phyloP scores from a whole-genome alignment of 257 asterid species.

The Agastache rugosa region DNA sequence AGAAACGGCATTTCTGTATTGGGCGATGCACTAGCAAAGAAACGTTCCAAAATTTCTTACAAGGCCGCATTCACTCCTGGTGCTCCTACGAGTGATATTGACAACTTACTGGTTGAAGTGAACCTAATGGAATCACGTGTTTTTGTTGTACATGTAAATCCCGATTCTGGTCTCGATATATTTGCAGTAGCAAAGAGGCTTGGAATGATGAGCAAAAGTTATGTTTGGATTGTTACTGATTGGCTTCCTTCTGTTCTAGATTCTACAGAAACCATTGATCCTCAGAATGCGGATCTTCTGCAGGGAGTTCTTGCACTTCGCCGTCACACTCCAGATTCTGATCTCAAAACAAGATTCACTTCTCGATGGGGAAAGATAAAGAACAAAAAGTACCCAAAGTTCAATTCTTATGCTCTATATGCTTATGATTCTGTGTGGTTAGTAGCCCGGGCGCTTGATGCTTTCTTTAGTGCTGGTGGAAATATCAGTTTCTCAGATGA shows the following conservation, averaged over 20 bases:
- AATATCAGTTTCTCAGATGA: slow-evolving; percentile 58
- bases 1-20: slow-evolving; percentile 67
- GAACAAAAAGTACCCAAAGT: slow-evolving; percentile 38
- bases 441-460: slow-evolving; percentile 68
- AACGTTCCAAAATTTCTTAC: slow-evolving; percentile 66
- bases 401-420: slow-evolving; percentile 68
- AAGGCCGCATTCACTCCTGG: slow-evolving; percentile 70
- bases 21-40: slow-evolving; percentile 64
- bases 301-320: slow-evolving; percentile 77
- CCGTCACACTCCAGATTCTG: slow-evolving; percentile 63
- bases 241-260: slow-evolving; percentile 71
- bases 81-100: slow-evolving; percentile 50
- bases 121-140: slow-evolving; percentile 71
- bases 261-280: slow-evolving; percentile 49
- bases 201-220: slow-evolving; percentile 64
- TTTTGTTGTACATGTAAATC: slow-evolving; percentile 72
- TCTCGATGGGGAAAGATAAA: slow-evolving; percentile 53
- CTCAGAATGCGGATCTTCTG: slow-evolving; percentile 51
- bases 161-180: slow-evolving; percentile 64
- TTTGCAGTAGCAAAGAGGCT: slow-evolving; percentile 59
- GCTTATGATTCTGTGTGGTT: slow-evolving; percentile 78
- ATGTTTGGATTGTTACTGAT: slow-evolving; percentile 81
- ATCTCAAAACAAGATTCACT: slow-evolving; percentile 48
- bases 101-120: slow-evolving; percentile 50
- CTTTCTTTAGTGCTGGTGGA: slow-evolving; percentile 47